These are phyloP conservation scores for Delonix regia DNA, from an alignment of 306 rosid species.

Conservation along the genomic window DNA sequence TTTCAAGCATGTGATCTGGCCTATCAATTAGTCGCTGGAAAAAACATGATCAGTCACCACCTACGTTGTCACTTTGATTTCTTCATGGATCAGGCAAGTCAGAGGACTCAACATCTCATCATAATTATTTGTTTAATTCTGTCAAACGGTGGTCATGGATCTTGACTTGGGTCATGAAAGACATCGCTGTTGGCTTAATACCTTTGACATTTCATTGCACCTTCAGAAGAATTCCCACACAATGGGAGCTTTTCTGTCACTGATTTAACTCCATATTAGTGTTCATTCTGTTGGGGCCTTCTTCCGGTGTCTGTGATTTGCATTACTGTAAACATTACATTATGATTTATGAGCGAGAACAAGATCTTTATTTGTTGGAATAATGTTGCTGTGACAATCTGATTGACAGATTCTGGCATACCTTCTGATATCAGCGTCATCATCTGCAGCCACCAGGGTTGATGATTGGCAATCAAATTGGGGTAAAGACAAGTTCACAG, in stretches of 20 bases:
- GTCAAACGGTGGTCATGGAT: not conserved
- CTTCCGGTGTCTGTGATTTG: not conserved
- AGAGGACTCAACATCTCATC: not conserved
- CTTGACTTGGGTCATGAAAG: not conserved
- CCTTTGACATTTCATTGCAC: not conserved
- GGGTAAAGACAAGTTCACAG: slow-evolving; percentile 96
- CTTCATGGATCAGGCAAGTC: slow-evolving; percentile 94
- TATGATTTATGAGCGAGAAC: not conserved
- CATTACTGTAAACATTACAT: not conserved
- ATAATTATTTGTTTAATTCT: not conserved
- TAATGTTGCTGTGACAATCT: not conserved
- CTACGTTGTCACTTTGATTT: slow-evolving; percentile 73
- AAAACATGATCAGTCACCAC: slow-evolving; percentile 53
- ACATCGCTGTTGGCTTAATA: not conserved
- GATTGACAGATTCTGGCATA: slow-evolving; percentile 77
- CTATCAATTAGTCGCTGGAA: slow-evolving; percentile 49
- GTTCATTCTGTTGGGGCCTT: not conserved
- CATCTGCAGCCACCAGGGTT: slow-evolving; percentile 89
- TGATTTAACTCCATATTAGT: not conserved
- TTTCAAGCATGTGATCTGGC: slow-evolving; percentile 72
- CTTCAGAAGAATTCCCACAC: not conserved
- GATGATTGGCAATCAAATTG: slow-evolving; percentile 98
- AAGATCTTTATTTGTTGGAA: not conserved
- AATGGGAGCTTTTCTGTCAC: not conserved
- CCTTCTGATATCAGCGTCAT: slow-evolving; percentile 89